phyloP scores from a whole-genome alignment of 495 filamentous ascomycete genomes.

The Neurospora cerealis region DNA sequence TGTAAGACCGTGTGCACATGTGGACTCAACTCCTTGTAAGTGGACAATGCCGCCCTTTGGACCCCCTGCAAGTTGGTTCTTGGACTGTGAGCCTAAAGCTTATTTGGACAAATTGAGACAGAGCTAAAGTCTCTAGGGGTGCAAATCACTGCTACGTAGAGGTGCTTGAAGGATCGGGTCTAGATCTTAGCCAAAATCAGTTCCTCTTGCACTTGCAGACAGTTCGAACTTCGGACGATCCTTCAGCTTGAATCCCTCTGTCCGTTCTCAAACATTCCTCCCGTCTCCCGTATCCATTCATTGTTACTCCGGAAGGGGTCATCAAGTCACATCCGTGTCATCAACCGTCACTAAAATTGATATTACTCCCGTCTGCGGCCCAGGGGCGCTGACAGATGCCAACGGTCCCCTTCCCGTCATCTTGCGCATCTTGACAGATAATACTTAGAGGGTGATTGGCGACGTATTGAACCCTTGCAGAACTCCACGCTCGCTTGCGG shows the following conservation, averaged over 20 bases:
- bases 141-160: neutral
- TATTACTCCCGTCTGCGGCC: neutral
- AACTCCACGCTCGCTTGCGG: neutral
- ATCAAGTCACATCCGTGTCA: neutral
- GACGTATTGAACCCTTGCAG: neutral
- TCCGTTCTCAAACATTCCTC: neutral
- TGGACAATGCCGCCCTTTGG: neutral
- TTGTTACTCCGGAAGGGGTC: neutral
- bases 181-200: neutral
- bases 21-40: neutral
- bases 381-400: neutral
- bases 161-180: neutral
- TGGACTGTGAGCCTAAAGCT: neutral
- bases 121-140: neutral
- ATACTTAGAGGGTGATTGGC: neutral
- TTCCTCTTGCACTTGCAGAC: neutral
- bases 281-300: neutral
- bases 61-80: neutral
- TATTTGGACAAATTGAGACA: neutral
- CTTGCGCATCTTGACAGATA: neutral
- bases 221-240: neutral
- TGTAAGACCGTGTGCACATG: neutral
- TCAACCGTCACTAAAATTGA: neutral
- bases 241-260: neutral
- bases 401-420: neutral